Evolutionary conservation across 1,284 basidiomycete genomes (phyloP).

Genomic region (Malassezia slooffiae): DNA sequence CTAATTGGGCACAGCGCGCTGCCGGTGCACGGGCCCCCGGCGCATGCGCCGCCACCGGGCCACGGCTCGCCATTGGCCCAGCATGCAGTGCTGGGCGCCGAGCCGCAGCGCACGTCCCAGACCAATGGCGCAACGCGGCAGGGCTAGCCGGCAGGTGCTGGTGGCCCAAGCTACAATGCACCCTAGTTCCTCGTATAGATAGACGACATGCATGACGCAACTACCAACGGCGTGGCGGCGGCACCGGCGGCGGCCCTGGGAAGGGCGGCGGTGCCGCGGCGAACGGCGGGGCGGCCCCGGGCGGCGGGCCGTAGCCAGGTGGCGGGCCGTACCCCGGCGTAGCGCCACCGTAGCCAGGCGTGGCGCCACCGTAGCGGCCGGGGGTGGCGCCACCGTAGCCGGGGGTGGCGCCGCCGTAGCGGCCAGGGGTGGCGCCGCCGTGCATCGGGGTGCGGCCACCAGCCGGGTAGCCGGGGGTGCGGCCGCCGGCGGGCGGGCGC

Average conservation of each 20-base stretch:
- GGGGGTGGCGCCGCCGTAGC: slow-evolving; percentile 2
- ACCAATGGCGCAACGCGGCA: too few species aligned
- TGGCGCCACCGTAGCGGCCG: slow-evolving; percentile 3
- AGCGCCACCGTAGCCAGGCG: slow-evolving; percentile 6
- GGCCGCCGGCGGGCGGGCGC: slow-evolving; percentile 23
- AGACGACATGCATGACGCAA: too few species aligned
- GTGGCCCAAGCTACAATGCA: too few species aligned
- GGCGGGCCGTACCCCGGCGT: slow-evolving; percentile 6
- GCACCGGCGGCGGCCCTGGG: slow-evolving; percentile 1
- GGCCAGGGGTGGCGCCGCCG: slow-evolving; percentile 12
- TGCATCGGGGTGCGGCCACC: slow-evolving; percentile 10
- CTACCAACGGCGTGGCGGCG: too few species aligned
- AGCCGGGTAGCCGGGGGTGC: slow-evolving; percentile 10
- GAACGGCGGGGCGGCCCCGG: too few species aligned
- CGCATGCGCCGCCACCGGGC: background rate
- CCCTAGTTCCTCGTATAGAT: too few species aligned
- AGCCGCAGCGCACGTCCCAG: too few species aligned
- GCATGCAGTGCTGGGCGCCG: too few species aligned
- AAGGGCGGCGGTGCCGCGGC: background rate
- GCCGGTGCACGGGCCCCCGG: background rate
- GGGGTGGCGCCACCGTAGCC: slow-evolving; percentile 11
- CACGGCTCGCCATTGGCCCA: too few species aligned
- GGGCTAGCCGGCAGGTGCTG: too few species aligned
- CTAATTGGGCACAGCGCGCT: too few species aligned
- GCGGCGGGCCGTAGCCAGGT: too few species aligned